Conservation (phyloP, 768 basidiomycete species). For the Tubosaeta sp. region DNA sequence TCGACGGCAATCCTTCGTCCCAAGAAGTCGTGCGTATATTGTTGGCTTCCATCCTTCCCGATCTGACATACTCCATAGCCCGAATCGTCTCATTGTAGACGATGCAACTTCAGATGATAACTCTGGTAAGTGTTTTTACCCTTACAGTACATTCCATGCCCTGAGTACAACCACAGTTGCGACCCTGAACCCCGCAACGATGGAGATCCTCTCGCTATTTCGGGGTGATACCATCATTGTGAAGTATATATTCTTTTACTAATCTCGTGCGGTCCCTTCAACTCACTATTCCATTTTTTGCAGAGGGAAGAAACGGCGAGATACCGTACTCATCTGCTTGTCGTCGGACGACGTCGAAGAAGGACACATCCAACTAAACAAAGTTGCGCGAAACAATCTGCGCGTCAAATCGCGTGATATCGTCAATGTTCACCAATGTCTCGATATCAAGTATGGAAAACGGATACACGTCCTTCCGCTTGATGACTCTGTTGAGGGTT, state of each 20-base stretch:
- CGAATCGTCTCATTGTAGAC: slow-evolving; percentile 96
- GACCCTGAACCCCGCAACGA: slow-evolving; percentile 91
- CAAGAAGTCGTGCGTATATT: slow-evolving; percentile 89
- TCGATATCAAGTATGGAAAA: slow-evolving; percentile 99
- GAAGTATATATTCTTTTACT: slow-evolving; percentile 48
- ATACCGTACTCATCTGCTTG: slow-evolving; percentile 96
- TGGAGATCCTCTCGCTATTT: slow-evolving; percentile 92
- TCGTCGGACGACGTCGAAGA: slow-evolving; percentile 96
- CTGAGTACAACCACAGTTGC: slow-evolving; percentile 54
- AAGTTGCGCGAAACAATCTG: slow-evolving; percentile 98
- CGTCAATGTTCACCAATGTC: slow-evolving; percentile 91
- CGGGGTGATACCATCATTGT: slow-evolving; percentile 96
- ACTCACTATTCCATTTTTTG: neutral
- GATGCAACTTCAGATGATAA: slow-evolving; percentile 94
- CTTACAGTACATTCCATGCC: neutral
- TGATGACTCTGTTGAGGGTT: slow-evolving; percentile 96
- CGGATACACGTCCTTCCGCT: slow-evolving; percentile 95
- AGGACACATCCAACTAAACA: slow-evolving; percentile 97
- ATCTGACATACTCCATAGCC: slow-evolving; percentile 47
- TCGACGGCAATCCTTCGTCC: slow-evolving; percentile 94
- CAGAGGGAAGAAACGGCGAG: slow-evolving; percentile 96
- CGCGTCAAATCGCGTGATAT: slow-evolving; percentile 97
- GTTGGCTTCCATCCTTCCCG: slow-evolving; percentile 3
- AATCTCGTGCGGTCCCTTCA: slow-evolving; percentile 1
- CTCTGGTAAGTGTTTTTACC: slow-evolving; percentile 59